Base-by-base conservation (phyloP, 305 asterid genomes). In the Solanum hybrid region DNA sequence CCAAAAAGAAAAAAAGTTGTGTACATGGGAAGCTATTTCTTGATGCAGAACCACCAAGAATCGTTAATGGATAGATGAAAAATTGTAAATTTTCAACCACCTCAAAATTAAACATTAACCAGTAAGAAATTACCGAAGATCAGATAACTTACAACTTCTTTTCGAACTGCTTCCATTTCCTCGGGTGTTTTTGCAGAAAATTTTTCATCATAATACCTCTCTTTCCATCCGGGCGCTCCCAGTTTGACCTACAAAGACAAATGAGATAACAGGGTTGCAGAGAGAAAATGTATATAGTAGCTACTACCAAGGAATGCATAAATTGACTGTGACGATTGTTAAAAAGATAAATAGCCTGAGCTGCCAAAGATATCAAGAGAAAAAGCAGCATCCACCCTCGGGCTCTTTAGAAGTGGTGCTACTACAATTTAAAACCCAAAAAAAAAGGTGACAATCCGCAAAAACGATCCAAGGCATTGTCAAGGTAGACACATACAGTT, bases 211-310 rank as follows among this genome's bases (percentile, higher is more conserved):
- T 97, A 97, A 91, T 97, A 97, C 94, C 99, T 95, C 89, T 97
- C 99, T 92, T 91, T 97, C 99, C 99, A 97, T 79, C 99, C 99
- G 9, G 96, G 92, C 85, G 91, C 96, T 88, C 99, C 99, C 92
- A 97, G 92, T 91, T 95, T 97, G 89, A 97, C 94, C 99, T 97
- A 88, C 90, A 91, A 90, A 61, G 87, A 82, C 37, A 92, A 90
- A 88, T 74, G 75, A 87, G 64, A 86, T 57, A 89, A 89, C 71
- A 88, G 26, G 36, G 77, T 78, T 34, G 69, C 69, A 89, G 18
- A 78, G 33, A 26, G 83, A 76, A 87, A 8, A 85, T 85, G 33
- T 61, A 33, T 12, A 51, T 57, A 84, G 31, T 61, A 61, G 77
- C 77, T 57, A 33, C 51, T 57, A 85, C 20, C 88, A 61, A 61